These are phyloP conservation scores for Fraxinus angustifolia DNA, from an alignment of 305 asterid genomes.

Conservation along the genomic window DNA sequence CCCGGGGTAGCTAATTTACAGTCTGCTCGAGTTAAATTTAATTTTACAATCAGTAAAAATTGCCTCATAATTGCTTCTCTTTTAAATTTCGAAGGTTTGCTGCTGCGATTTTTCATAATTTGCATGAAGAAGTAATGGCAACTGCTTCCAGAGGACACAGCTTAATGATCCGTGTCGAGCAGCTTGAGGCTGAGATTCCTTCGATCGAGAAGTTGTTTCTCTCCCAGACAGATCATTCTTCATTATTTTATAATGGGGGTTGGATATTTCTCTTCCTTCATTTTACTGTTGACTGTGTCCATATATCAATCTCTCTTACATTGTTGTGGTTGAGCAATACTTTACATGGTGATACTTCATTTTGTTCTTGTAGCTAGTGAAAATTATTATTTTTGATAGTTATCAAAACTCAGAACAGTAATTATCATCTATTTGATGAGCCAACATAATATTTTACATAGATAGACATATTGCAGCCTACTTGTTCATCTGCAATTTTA, in stretches of 20 bases:
- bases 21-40: neutral
- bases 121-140: constrained; percentile 81
- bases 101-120: constrained; percentile 80
- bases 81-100: constrained; percentile 74
- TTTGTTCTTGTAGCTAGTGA: constrained; percentile 14
- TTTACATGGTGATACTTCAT: constrained; percentile 8
- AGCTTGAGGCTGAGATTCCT: constrained; percentile 79
- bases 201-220: constrained; percentile 74
- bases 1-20: neutral
- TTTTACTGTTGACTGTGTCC: neutral
- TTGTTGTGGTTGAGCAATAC: constrained; percentile 5
- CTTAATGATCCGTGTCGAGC: constrained; percentile 72
- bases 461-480: neutral
- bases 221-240: constrained; percentile 76
- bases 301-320: neutral
- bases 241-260: constrained; percentile 67
- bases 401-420: neutral
- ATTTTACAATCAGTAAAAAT: neutral
- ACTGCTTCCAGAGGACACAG: constrained; percentile 91
- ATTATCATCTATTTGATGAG: neutral
- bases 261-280: constrained; percentile 25
- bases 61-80: constrained; percentile 1
- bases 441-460: neutral
- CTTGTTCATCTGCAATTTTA: neutral
- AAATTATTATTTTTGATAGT: neutral